phyloP scores from a whole-genome alignment of 495 filamentous ascomycete species.

The Podospora bellae-mahoneyi region DNA sequence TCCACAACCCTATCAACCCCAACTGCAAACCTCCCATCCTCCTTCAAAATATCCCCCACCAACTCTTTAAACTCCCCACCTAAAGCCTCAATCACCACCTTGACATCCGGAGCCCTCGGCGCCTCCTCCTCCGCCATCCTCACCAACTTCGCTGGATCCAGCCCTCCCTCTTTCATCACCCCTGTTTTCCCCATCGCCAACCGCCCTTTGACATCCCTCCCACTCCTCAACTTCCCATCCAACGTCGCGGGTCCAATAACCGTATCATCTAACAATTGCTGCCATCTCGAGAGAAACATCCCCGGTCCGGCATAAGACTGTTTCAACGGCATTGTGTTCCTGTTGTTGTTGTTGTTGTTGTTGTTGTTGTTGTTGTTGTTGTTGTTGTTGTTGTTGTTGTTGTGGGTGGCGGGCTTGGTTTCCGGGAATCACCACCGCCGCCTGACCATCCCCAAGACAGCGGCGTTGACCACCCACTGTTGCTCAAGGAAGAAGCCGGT shows the following conservation, averaged over 20 bases:
- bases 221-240: conserved; percentile 46
- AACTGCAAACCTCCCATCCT: background rate
- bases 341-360: too few relatives aligned
- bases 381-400: too few relatives aligned
- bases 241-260: conserved; percentile 52
- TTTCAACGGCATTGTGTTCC: background rate
- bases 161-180: conserved; percentile 27
- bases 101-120: conserved; percentile 37
- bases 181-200: conserved; percentile 48
- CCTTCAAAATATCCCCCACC: conserved; percentile 25
- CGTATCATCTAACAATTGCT: conserved; percentile 57
- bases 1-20: background rate
- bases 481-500: background rate
- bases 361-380: too few relatives aligned
- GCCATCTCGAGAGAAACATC: conserved; percentile 61
- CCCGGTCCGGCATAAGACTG: conserved; percentile 51
- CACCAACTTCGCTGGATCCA: conserved; percentile 23
- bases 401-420: background rate
- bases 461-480: conserved; percentile 9
- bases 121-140: conserved; percentile 17
- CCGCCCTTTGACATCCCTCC: conserved; percentile 47
- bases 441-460: background rate
- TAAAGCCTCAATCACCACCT: conserved; percentile 37
- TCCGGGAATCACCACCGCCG: background rate
- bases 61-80: conserved; percentile 35